Base-by-base conservation (phyloP, 2,329 filamentous ascomycete genomes). In the Xylariaceae sp. region DNA sequence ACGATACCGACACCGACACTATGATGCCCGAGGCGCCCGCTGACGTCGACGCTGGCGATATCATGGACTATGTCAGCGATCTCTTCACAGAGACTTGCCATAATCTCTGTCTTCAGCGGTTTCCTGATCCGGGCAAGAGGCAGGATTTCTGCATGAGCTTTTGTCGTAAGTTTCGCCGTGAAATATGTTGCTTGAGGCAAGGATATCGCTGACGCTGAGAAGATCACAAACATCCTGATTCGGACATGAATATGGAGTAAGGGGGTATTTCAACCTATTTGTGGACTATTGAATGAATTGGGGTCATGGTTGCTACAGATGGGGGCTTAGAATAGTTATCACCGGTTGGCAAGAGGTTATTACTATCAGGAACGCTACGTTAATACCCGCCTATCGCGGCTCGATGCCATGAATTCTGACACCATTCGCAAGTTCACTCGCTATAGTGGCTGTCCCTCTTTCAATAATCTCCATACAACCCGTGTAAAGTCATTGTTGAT, bases 91-190 rank as follows among this genome's bases (percentile, higher is more conserved):
- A 47, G 34, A 48, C 42, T 22, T 50, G 50, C 13, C 50, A 52
- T 30, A 43, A 48, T 31, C 41, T 47, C 12, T 52, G 50, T 30
- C 22, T 52, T 16, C 29, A 44, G 22, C 17, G 40, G 30, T 52
- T 48, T 32, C 45, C 48, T 2, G 19, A 47, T 1, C 44, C 41
- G 22, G 48, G 50, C 7, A 31, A 29, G 15, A 17, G 30, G 16
- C 50, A 49, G 18, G 48, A 51, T 16, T 32, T 33, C 16, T 52
- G 48, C 41, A 51, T 52, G 46, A 37, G 33, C 4, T 49, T 52
- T 26, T 52, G 48, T 22, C 50, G 50, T 51, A 37, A 49, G 50
- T 45, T 19, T 9, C 19, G 34, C 44, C 17, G 16, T 37, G 17
- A 41, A 11, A 9, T 26, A 18, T 16, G 3, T 26, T 34, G 22